These are phyloP conservation scores for Inga oerstediana DNA, from an alignment of 306 rosid genomes.

Conservation along the genomic window DNA sequence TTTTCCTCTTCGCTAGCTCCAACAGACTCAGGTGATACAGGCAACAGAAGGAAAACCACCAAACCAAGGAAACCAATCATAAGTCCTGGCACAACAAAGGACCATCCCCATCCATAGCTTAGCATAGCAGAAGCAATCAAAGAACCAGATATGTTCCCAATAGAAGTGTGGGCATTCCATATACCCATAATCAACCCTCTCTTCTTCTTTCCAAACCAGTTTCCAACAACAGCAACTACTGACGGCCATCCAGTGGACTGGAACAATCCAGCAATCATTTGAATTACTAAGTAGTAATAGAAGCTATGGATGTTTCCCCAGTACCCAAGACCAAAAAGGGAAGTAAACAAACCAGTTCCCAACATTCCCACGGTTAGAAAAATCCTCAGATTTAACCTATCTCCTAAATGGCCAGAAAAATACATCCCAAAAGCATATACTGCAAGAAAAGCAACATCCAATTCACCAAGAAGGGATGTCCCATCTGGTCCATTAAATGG, in stretches of 20 bases:
- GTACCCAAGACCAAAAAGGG: slow-evolving; percentile 81
- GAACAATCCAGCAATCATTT: slow-evolving; percentile 91
- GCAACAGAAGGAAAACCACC: slow-evolving; percentile 67
- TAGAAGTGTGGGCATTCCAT: slow-evolving; percentile 98
- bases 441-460: slow-evolving; percentile 91
- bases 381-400: slow-evolving; percentile 74
- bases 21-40: slow-evolving; percentile 71
- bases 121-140: slow-evolving; percentile 83
- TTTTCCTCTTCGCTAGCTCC: slow-evolving; percentile 64
- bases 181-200: slow-evolving; percentile 98
- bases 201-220: slow-evolving; percentile 96
- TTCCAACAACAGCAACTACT: slow-evolving; percentile 90
- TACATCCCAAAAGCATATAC: slow-evolving; percentile 93
- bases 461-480: slow-evolving; percentile 80
- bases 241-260: slow-evolving; percentile 99
- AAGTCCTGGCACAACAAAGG: slow-evolving; percentile 81
- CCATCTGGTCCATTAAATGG: slow-evolving; percentile 85
- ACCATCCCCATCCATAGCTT: slow-evolving; percentile 98
- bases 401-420: slow-evolving; percentile 95
- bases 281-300: slow-evolving; percentile 66
- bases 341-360: slow-evolving; percentile 89
- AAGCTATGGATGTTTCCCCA: slow-evolving; percentile 82
- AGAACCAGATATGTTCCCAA: slow-evolving; percentile 94
- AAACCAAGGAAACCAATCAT: slow-evolving; percentile 64
- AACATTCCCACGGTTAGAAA: slow-evolving; percentile 89